Base-by-base conservation (phyloP, 768 basidiomycete species). In the Nidularia pulvinata region DNA sequence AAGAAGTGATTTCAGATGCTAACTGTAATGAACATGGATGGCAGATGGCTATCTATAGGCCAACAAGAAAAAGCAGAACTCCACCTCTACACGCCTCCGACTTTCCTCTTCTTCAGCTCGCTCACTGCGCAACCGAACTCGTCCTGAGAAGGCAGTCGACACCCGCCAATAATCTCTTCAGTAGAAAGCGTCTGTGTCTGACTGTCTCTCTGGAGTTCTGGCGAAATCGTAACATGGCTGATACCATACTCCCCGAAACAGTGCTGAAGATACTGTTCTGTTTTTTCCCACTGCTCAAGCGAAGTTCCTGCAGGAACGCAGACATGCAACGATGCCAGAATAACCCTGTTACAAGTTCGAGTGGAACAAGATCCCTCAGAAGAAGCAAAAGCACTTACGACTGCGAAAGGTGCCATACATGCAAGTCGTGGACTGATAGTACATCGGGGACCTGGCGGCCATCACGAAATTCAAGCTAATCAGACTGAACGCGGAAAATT, bases 371-470 rank as follows among this genome's bases (percentile, higher is more conserved):
- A 49, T 44, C 36, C 50, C 44, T 55, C n/a, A 33, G 48, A 32
- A 33, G 49, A 33, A 33, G 43, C n/a, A 22, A 46, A 46, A 6
- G 19, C n/a, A 64, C 75, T 55, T 61, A 81, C 81, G 73, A 73
- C 62, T 83, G 78, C 6, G 80, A 81, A 10, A 83, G 67, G 55
- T 81, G 79, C 82, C 80, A 82, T 19, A 81, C 76, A 60, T 82
- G 79, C 36, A 82, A 62, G 59, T 81, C 80, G 59, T 80, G 80
- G 6, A 82, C 66, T 4, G 78, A 75, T 9, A 74, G 59, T 0
- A 82, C 80, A 50, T 73, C 68, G 3, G 77, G 76, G 47, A 77
- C 59, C 80, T 81, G 49, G 34, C 34, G 52, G 53, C 14, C 47
- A 37, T 54, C 32, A 42, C 39, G 45, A 25, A 19, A 19, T 19